Base-by-base conservation (phyloP, 768 basidiomycete species). In the Hortiboletus campestris region DNA sequence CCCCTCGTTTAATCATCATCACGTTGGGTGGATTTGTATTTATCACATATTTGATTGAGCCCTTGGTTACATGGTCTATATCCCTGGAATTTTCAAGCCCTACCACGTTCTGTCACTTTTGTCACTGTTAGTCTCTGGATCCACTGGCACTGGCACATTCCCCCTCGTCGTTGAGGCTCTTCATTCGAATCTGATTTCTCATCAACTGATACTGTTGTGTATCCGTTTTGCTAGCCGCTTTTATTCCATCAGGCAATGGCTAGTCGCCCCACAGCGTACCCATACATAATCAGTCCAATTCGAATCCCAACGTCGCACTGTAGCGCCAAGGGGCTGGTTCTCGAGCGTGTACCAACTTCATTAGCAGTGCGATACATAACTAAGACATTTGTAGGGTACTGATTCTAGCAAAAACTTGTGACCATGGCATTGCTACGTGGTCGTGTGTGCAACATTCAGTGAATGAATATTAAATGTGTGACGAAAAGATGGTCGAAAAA, bases 1-100 rank as follows among this genome's bases (percentile, higher is more conserved):
- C 62, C 70, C 39, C 60, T 73, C 72, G 45, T 72, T 71, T 70
- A 57, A 72, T 64, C 49, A 51, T 59, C 60, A 53, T 48, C 46
- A 60, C 35, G 45, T 53, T 48, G 45, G 49, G 58, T 61, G 59
- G 52, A 60, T 56, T 52, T 68, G 63, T 72, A 58, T 55, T 66
- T 62, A 68, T 57, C 51, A 36, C 13, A 32, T 58, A 67, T 60
- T 62, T 62, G 60, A 61, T 51, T 22, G 54, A 49, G 34, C 49
- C 53, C n/a, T 51, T 46, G 49, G 45, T 56, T 55, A 39, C 48
- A 48, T 44, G 56, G 49, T 58, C 53, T 53, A 62, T 59, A 58
- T 46, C 51, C 42, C 44, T 34, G 51, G 47, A 32, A 42, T 29
- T 58, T 53, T 39, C 51, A 48, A 38, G 51, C 41, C 31, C 19